Percentiles rank a stretch among this genome's conserved stretches.
phyloP scores from a whole-genome alignment of 345 rosid genomes.

The Excoecaria agallocha region DNA sequence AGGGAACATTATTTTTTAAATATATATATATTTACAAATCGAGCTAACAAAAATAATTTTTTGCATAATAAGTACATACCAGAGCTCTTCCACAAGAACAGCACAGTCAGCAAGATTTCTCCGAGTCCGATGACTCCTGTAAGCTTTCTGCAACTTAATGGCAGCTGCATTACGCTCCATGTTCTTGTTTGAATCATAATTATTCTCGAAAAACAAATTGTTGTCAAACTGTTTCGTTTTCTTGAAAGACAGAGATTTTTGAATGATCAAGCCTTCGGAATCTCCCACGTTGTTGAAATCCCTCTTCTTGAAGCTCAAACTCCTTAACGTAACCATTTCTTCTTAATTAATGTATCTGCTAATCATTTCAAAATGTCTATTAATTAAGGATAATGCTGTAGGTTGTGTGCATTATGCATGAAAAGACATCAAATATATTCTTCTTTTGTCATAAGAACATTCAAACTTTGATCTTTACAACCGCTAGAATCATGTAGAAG shows the following conservation, averaged over 20 bases:
- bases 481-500: background rate
- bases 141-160: constrained; percentile 27
- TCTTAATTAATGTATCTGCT: background rate
- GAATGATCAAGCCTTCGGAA: background rate
- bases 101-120: constrained; percentile 36
- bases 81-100: constrained; percentile 29
- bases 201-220: background rate
- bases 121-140: constrained; percentile 34
- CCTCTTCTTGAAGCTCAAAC: constrained; percentile 16
- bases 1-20: background rate
- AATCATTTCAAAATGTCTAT: background rate
- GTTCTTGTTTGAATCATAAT: background rate
- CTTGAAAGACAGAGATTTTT: background rate
- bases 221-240: background rate
- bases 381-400: no score
- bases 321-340: background rate
- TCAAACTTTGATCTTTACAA: background rate
- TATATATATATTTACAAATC: background rate
- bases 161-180: constrained; percentile 17
- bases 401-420: no score
- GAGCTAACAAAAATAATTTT: no score
- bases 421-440: no score
- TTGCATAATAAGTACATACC: constrained; percentile 1
- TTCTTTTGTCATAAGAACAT: background rate
- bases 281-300: background rate